phyloP scores from a whole-genome alignment of 176 grass and related monocot genomes.

The Carex littledalei region DNA sequence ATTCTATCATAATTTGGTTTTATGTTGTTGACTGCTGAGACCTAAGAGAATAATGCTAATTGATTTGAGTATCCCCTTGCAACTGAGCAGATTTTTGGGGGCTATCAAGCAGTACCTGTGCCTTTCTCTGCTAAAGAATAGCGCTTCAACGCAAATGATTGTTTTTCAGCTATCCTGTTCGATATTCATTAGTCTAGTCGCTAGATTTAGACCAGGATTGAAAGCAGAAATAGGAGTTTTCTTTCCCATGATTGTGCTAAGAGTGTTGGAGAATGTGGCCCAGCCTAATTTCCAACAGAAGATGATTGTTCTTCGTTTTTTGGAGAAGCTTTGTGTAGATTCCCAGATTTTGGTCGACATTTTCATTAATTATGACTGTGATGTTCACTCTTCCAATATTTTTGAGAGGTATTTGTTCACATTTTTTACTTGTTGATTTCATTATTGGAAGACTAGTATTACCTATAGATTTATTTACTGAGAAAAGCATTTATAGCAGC shows the following conservation, averaged over 20 bases:
- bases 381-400: slow-evolving; percentile 98
- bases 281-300: slow-evolving; percentile 99
- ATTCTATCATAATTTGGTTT: not conserved
- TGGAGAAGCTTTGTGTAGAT: slow-evolving; percentile 92
- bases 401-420: slow-evolving; percentile 71
- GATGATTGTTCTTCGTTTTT: slow-evolving; percentile 90
- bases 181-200: slow-evolving; percentile 96
- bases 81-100: slow-evolving; percentile 85
- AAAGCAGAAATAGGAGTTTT: slow-evolving; percentile 99
- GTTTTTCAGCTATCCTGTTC: slow-evolving; percentile 99
- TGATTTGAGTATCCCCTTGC: not conserved
- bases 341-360: slow-evolving; percentile 97
- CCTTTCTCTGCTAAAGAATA: slow-evolving; percentile 95
- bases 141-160: slow-evolving; percentile 94
- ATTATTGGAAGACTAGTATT: not conserved
- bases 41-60: not conserved
- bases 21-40: not conserved
- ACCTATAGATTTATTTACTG: not conserved
- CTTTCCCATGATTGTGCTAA: slow-evolving; percentile 97
- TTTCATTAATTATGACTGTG: slow-evolving; percentile 98
- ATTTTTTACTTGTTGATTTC: not conserved
- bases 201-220: slow-evolving; percentile 96
- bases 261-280: slow-evolving; percentile 96
- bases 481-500: not conserved
- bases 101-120: slow-evolving; percentile 99